Base-by-base conservation (phyloP, 2,329 filamentous ascomycete genomes). In the Elsinoe batatas region DNA sequence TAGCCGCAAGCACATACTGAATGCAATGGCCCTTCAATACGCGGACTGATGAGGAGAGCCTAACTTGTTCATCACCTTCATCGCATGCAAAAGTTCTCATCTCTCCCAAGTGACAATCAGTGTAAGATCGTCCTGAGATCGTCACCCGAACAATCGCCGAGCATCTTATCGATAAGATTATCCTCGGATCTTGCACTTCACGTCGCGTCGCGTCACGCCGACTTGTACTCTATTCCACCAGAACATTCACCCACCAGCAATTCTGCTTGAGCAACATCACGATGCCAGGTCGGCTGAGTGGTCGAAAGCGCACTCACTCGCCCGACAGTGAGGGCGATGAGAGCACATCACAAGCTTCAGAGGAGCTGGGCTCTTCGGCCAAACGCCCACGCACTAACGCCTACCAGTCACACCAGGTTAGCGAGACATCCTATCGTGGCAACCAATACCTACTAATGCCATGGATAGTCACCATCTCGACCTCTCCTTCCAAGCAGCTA, bases 401-500 rank as follows among this genome's bases (percentile, higher is more conserved):
- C 50, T 20, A 50, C 43, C 36, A 32, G 13, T 33, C 46, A 33
- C 49, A 54, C 13, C 13, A 43, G 35, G 37, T 42, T 12, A 22
- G 18, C 10, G 17, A 38, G 20, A n/a, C 15, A 47, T n/a, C n/a
- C 17, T 26, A n/a, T 10, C 15, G 38, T 1, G 4, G 13, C 15
- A 17, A 37, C n/a, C 49, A 26, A 32, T 22, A 11, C 53, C 46
- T 30, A 47, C 26, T 33, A 30, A 30, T 30, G 26, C 26, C 26
- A 10, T 37, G 5, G 8, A 11, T 10, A 55, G 53, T 37, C 40
- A 12, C 40, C 53, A 11, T 26, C 22, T 11, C 22, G 53, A 13
- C 61, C 64, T 33, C 18, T 70, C 3, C 63, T 70, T 4, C 68
- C 68, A 2, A 60, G 66, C 56, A 67, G 60, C 64, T 70, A 64